Evolutionary conservation across 306 rosid genomes (phyloP).

Genomic region (Quercus wislizeni): DNA sequence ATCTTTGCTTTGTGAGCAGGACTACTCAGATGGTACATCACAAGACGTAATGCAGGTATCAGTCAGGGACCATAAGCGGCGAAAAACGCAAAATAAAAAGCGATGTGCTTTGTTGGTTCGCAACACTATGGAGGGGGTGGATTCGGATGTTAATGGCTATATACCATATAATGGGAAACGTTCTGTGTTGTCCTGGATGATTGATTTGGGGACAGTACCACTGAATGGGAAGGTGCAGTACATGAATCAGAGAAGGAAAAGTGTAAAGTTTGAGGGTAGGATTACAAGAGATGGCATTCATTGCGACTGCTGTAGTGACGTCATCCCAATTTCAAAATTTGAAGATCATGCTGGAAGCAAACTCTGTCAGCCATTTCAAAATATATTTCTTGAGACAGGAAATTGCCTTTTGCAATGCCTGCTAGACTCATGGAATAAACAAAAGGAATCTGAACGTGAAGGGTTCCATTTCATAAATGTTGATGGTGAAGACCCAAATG

Average conservation of each 20-base stretch:
- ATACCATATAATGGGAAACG: slow-evolving; percentile 74
- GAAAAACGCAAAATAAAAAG: slow-evolving; percentile 50
- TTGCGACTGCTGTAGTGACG: slow-evolving; percentile 73
- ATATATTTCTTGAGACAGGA: slow-evolving; percentile 57
- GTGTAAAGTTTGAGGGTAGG: slow-evolving; percentile 50
- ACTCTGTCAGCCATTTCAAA: slow-evolving; percentile 52
- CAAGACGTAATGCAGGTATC: slow-evolving; percentile 28
- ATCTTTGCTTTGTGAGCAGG: slow-evolving; percentile 24
- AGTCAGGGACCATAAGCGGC: slow-evolving; percentile 41
- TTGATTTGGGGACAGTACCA: slow-evolving; percentile 69
- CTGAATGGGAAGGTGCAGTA: slow-evolving; percentile 65
- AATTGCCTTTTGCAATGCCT: slow-evolving; percentile 77
- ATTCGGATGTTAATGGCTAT: slow-evolving; percentile 74
- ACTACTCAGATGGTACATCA: slow-evolving; percentile 14
- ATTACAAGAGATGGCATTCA: slow-evolving; percentile 78
- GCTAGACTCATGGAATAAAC: slow-evolving; percentile 87
- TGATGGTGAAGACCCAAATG: slow-evolving; percentile 86
- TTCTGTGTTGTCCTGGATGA: slow-evolving; percentile 86
- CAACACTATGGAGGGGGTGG: slow-evolving; percentile 49
- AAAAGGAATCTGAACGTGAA: slow-evolving; percentile 57
- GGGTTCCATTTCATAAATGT: slow-evolving; percentile 69
- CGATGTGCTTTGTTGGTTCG: slow-evolving; percentile 67
- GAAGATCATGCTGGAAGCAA: slow-evolving; percentile 69
- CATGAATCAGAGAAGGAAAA: slow-evolving; percentile 37
- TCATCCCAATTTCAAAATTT: slow-evolving; percentile 56